Conservation (phyloP, 2,329 filamentous ascomycete species). For the Colletotrichum musae region DNA sequence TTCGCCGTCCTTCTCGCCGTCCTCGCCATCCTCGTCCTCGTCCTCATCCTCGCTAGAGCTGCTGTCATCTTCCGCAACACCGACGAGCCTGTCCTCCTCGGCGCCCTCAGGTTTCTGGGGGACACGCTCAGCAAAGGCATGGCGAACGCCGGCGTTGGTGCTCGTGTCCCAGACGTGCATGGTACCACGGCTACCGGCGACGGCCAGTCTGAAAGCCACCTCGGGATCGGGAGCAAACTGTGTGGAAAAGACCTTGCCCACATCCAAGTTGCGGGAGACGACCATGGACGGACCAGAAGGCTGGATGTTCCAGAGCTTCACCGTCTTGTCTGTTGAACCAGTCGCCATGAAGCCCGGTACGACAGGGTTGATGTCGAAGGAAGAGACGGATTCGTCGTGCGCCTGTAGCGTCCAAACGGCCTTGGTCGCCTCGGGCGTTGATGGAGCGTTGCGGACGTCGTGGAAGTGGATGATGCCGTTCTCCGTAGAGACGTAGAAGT, state of each 20-base stretch:
- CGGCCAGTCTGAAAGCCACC: conserved; percentile 91
- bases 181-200: conserved; percentile 93
- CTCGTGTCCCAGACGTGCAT: conserved; percentile 97
- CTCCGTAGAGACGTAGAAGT: conserved; percentile 96
- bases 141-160: conserved; percentile 89
- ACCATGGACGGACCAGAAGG: conserved; percentile 88
- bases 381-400: conserved; percentile 91
- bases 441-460: conserved; percentile 83
- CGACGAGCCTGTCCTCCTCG: conserved; percentile 83
- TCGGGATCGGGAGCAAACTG: conserved; percentile 91
- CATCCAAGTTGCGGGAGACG: conserved; percentile 89
- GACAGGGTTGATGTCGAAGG: conserved; percentile 90
- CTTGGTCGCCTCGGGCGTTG: conserved; percentile 81
- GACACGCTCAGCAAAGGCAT: conserved; percentile 81
- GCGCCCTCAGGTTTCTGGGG: conserved; percentile 69
- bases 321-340: conserved; percentile 92
- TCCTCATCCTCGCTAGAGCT: conserved; percentile 76
- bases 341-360: conserved; percentile 96
- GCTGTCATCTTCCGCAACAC: conserved; percentile 77
- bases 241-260: conserved; percentile 94
- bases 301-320: conserved; percentile 96
- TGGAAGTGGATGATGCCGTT: conserved; percentile 93
- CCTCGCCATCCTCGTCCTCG: conserved; percentile 58
- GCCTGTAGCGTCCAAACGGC: conserved; percentile 96
- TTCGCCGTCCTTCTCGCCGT: conserved; percentile 58